These are phyloP conservation scores for Mucor sp. DNA, from an alignment of 371 early-diverging fungal genomes.

Conservation along the genomic window DNA sequence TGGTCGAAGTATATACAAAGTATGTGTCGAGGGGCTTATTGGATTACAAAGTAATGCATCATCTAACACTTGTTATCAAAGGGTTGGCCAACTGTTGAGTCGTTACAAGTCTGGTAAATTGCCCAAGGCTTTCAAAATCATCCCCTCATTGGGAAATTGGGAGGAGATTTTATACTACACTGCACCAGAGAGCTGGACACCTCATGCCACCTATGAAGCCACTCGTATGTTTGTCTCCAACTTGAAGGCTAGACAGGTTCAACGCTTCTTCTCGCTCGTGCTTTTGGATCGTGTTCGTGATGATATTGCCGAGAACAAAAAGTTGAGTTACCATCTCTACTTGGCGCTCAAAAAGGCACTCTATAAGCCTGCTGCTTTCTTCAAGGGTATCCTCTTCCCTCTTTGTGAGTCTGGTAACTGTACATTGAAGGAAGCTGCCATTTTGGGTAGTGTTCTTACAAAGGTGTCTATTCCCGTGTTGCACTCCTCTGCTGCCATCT, in stretches of 20 bases:
- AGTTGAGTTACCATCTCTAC: constrained; percentile 94
- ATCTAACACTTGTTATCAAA: constrained; percentile 18
- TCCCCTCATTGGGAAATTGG: constrained; percentile 95
- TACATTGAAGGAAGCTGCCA: constrained; percentile 97
- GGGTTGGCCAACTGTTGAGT: constrained; percentile 87
- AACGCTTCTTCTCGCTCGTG: constrained; percentile 84
- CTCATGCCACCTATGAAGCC: constrained; percentile 95
- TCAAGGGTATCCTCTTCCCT: constrained; percentile 96
- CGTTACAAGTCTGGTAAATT: constrained; percentile 96
- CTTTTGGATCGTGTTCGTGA: constrained; percentile 91
- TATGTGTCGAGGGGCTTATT: constrained; percentile 25
- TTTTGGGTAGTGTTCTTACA: constrained; percentile 88
- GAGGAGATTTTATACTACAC: constrained; percentile 94
- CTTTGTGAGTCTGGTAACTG: constrained; percentile 94
- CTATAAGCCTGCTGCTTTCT: constrained; percentile 97
- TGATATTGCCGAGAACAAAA: constrained; percentile 94
- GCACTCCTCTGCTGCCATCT: constrained; percentile 93
- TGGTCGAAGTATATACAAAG: constrained; percentile 95
- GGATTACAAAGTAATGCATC: neutral
- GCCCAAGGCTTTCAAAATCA: constrained; percentile 98
- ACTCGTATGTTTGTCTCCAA: constrained; percentile 96
- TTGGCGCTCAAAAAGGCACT: constrained; percentile 95
- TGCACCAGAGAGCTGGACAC: constrained; percentile 92
- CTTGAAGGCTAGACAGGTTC: constrained; percentile 90
- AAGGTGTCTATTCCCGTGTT: constrained; percentile 94